Conservation (phyloP, 2,329 filamentous ascomycete genomes). For the Fusarium sp. region DNA sequence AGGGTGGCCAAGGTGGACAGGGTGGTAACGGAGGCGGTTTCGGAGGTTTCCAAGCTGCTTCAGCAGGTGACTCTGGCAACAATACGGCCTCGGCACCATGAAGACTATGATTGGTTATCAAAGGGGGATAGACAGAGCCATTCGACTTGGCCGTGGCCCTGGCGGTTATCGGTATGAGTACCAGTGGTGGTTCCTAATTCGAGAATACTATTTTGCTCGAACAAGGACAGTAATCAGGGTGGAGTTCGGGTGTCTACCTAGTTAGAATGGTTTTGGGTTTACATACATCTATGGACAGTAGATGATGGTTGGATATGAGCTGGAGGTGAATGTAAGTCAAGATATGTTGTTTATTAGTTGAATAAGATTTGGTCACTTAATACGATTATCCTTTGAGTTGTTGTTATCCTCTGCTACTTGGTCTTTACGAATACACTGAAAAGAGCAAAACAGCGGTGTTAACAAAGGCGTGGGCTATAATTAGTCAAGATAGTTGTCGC, state of each 20-base stretch:
- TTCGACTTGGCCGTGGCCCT: constrained; percentile 65
- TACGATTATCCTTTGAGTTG: not conserved
- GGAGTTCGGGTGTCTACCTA: constrained; percentile 27
- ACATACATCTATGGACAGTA: constrained; percentile 20
- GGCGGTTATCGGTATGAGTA: constrained; percentile 60
- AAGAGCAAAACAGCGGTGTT: not conserved
- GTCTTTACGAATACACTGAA: not conserved
- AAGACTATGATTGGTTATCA: constrained; percentile 34
- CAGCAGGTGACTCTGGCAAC: constrained; percentile 26
- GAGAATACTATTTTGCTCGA: constrained; percentile 52
- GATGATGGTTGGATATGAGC: constrained; percentile 18
- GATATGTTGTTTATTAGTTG: constrained; percentile 32
- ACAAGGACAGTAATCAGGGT: constrained; percentile 58
- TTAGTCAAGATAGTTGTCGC: not conserved
- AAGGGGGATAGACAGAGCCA: constrained; percentile 46
- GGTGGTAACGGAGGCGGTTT: constrained; percentile 19
- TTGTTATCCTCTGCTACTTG: not conserved
- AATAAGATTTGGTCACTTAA: constrained; percentile 26
- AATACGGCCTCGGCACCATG: constrained; percentile 24
- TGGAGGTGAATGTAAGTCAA: constrained; percentile 23
- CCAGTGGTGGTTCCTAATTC: constrained; percentile 63
- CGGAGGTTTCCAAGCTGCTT: constrained; percentile 34
- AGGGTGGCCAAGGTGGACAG: constrained; percentile 32
- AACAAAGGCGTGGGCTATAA: not conserved
- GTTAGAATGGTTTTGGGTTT: constrained; percentile 32